phyloP scores from a whole-genome alignment of 2,329 filamentous ascomycete species.

The Boeremia lycopersici region DNA sequence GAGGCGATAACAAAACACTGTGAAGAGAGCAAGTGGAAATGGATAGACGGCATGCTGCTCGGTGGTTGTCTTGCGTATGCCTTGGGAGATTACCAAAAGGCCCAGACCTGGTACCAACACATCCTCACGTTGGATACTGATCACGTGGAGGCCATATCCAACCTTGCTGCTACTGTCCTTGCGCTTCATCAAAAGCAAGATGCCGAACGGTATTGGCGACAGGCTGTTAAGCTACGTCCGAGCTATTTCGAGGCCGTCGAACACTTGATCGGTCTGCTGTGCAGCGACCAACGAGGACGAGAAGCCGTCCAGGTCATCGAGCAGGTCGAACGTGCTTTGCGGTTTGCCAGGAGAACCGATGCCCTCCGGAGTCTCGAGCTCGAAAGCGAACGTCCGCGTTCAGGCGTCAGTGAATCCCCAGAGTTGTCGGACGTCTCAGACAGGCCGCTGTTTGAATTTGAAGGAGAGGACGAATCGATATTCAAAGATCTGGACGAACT shows the following conservation, averaged over 20 bases:
- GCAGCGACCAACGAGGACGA: slow-evolving; percentile 76
- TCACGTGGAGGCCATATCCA: slow-evolving; percentile 92
- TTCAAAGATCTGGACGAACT: slow-evolving; percentile 49
- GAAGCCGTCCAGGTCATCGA: slow-evolving; percentile 89
- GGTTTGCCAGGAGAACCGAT: slow-evolving; percentile 54
- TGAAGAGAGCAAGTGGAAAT: slow-evolving; percentile 57
- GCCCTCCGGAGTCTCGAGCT: slow-evolving; percentile 58
- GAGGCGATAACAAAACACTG: slow-evolving; percentile 46
- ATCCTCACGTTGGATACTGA: slow-evolving; percentile 65
- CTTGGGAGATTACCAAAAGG: slow-evolving; percentile 80
- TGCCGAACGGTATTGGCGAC: slow-evolving; percentile 83
- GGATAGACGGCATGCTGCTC: slow-evolving; percentile 91
- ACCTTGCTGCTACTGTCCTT: slow-evolving; percentile 86
- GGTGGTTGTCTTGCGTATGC: slow-evolving; percentile 93
- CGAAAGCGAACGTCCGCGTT: slow-evolving; percentile 65
- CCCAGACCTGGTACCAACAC: slow-evolving; percentile 74
- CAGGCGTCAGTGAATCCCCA: slow-evolving; percentile 62
- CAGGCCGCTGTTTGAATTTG: slow-evolving; percentile 60
- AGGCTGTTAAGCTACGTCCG: slow-evolving; percentile 81
- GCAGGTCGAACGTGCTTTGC: slow-evolving; percentile 77
- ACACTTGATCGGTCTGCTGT: slow-evolving; percentile 87
- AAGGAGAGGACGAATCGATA: slow-evolving; percentile 50
- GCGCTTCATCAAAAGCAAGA: slow-evolving; percentile 82
- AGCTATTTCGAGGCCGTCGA: slow-evolving; percentile 95
- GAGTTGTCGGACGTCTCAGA: slow-evolving; percentile 63